These are phyloP conservation scores for Hippophae rhamnoides DNA, from an alignment of 306 rosid genomes.

Conservation along the genomic window DNA sequence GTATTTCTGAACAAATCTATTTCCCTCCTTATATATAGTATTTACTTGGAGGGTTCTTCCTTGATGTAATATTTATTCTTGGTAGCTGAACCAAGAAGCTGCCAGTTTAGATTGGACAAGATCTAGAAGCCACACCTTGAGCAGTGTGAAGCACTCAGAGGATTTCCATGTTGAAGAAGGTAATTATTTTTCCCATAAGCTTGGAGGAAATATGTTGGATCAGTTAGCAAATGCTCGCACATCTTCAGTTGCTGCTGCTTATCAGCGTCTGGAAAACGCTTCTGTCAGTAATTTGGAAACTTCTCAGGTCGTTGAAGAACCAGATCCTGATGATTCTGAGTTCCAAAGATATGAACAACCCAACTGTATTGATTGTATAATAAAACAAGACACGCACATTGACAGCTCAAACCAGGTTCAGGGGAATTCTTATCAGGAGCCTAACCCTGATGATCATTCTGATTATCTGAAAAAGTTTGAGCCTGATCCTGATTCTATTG, in stretches of 20 bases:
- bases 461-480: conserved; percentile 32
- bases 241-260: conserved; percentile 78
- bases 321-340: conserved; percentile 34
- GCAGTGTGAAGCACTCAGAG: conserved; percentile 40
- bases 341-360: conserved; percentile 18
- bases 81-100: conserved; percentile 82
- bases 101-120: conserved; percentile 87
- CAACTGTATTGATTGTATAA: conserved; percentile 16
- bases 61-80: conserved; percentile 23
- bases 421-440: conserved; percentile 33
- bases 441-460: conserved; percentile 40
- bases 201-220: conserved; percentile 58
- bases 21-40: conserved; percentile 7
- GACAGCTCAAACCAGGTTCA: conserved; percentile 19
- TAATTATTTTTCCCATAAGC: conserved; percentile 45
- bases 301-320: conserved; percentile 37
- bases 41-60: conserved; percentile 4
- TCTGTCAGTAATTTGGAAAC: conserved; percentile 26
- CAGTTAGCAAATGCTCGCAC: conserved; percentile 50
- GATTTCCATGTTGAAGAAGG: conserved; percentile 23
- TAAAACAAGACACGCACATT: conserved; percentile 20
- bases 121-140: conserved; percentile 66
- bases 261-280: conserved; percentile 37
- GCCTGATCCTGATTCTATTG: conserved; percentile 45
- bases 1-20: background rate